Conservation (phyloP, 352 stramenopile genomes). For the Pythium oligandrum region DNA sequence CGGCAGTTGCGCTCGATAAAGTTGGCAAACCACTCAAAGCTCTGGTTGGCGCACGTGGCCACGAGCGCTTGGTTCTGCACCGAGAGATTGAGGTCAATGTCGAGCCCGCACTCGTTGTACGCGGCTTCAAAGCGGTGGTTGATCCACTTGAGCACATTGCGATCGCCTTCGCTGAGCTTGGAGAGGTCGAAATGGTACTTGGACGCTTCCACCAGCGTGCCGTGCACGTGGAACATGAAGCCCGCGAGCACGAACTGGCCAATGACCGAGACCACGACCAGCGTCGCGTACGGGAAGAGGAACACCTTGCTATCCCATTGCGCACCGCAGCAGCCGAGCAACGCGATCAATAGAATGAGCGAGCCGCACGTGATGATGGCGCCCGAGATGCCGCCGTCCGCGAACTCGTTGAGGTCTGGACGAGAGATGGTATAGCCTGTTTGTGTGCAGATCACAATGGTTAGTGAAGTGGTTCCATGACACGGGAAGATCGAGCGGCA, state of each 20-base stretch:
- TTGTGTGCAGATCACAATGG: slow-evolving; percentile 7
- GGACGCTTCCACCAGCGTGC: slow-evolving; percentile 55
- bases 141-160: slow-evolving; percentile 68
- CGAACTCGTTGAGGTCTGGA: slow-evolving; percentile 78
- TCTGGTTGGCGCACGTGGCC: slow-evolving; percentile 46
- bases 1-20: slow-evolving; percentile 74
- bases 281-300: slow-evolving; percentile 75
- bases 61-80: slow-evolving; percentile 30
- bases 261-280: slow-evolving; percentile 74
- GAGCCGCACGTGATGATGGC: slow-evolving; percentile 78
- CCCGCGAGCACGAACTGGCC: slow-evolving; percentile 72
- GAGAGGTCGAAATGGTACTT: slow-evolving; percentile 71
- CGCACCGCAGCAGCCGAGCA: slow-evolving; percentile 75
- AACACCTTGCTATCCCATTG: slow-evolving; percentile 87
- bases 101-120: slow-evolving; percentile 65
- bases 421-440: slow-evolving; percentile 77
- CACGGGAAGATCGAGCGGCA: background rate
- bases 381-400: slow-evolving; percentile 66
- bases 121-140: slow-evolving; percentile 72
- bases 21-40: slow-evolving; percentile 66
- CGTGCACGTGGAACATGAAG: slow-evolving; percentile 80
- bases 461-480: background rate
- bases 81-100: slow-evolving; percentile 60
- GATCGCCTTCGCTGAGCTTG: slow-evolving; percentile 43
- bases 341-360: slow-evolving; percentile 71